Evolutionary conservation across 2,329 filamentous ascomycete genomes (phyloP).

Genomic region (Trichoderma sp.): DNA sequence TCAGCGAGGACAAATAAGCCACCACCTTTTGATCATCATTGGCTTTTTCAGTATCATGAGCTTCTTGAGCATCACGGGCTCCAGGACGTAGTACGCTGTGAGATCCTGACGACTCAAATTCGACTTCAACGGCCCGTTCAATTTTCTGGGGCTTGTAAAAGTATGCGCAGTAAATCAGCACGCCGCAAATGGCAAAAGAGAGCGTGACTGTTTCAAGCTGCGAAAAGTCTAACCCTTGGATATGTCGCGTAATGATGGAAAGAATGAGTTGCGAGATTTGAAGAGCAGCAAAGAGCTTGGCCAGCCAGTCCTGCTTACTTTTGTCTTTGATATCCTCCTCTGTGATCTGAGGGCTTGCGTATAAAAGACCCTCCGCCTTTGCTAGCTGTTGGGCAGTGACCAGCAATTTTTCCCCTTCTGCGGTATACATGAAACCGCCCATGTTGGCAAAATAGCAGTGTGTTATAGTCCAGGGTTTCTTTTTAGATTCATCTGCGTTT

Average conservation of each 20-base stretch:
- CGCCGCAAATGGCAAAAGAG: neutral
- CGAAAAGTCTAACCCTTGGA: neutral
- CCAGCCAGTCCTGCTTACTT: neutral
- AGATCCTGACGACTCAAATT: neutral
- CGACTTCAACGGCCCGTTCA: neutral
- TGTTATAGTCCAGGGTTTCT: neutral
- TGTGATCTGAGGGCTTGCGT: neutral
- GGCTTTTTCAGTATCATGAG: too few species aligned
- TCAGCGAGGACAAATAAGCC: neutral
- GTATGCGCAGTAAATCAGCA: neutral
- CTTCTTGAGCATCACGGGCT: too few species aligned
- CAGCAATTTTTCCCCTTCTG: neutral
- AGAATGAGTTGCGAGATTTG: neutral
- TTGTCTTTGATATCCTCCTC: neutral
- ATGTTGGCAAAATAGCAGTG: neutral
- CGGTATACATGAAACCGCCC: neutral
- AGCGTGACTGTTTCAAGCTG: neutral
- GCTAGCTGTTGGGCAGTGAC: neutral
- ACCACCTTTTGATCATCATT: accelerated
- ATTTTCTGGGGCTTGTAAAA: neutral
- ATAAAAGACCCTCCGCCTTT: neutral
- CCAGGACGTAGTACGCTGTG: too few species aligned
- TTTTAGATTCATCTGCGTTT: neutral
- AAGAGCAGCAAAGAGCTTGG: neutral
- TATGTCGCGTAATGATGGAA: neutral